These are phyloP conservation scores for Globisporangium mamillatum DNA, from an alignment of 352 stramenopile species.

Conservation along the genomic window DNA sequence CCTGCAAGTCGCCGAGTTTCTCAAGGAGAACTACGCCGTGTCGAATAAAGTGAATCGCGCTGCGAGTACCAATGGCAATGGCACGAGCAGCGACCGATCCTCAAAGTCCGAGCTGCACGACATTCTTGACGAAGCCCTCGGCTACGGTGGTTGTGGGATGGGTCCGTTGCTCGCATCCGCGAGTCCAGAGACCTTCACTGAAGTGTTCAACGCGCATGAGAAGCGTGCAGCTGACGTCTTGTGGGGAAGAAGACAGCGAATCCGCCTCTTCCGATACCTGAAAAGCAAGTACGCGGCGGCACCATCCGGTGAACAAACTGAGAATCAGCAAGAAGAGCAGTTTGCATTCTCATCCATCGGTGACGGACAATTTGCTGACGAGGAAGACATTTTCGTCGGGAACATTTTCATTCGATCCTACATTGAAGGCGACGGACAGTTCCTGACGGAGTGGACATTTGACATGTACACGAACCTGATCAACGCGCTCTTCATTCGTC, in stretches of 20 bases:
- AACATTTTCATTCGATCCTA: constrained; percentile 84
- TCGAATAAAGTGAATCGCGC: constrained; percentile 4
- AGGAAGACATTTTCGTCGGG: constrained; percentile 69
- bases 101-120: constrained; percentile 47
- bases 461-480: constrained; percentile 72
- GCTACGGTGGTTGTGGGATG: constrained; percentile 73
- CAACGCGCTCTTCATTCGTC: constrained; percentile 53
- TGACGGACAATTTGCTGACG: constrained; percentile 29
- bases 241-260: constrained; percentile 60
- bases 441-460: constrained; percentile 70
- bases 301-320: constrained; percentile 9
- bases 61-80: constrained; percentile 4
- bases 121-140: constrained; percentile 65
- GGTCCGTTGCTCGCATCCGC: constrained; percentile 44
- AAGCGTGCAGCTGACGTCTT: constrained; percentile 74
- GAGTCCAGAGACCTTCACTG: constrained; percentile 45
- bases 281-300: constrained; percentile 59
- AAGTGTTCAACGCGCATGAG: constrained; percentile 70
- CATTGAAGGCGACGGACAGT: constrained; percentile 75
- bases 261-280: constrained; percentile 56
- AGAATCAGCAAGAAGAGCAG: constrained; percentile 31
- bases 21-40: constrained; percentile 53
- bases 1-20: constrained; percentile 62
- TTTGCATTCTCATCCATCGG: constrained; percentile 17
- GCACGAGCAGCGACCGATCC: constrained; percentile 16